Conservation (phyloP, 305 asterid species). For the Fraxinus baroniana region DNA sequence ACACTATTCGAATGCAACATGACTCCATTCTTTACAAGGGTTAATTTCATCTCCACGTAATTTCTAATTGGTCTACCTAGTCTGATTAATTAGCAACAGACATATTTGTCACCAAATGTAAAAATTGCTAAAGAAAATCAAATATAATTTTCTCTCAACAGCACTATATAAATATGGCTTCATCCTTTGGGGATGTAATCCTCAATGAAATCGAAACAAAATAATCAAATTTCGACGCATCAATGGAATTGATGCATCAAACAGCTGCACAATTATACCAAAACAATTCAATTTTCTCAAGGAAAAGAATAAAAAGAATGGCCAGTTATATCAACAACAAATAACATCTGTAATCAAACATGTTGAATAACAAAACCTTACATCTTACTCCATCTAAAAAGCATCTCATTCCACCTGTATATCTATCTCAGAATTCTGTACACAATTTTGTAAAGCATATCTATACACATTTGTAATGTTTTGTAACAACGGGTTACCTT, state of each 20-base stretch:
- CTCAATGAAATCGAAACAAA: neutral
- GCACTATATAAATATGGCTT: neutral
- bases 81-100: neutral
- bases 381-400: neutral
- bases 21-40: neutral
- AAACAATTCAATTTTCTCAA: neutral
- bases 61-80: neutral
- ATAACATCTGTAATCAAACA: neutral
- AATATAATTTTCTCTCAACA: neutral
- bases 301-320: neutral
- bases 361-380: neutral
- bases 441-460: neutral
- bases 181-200: neutral
- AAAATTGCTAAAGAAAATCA: neutral
- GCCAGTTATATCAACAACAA: neutral
- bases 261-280: neutral
- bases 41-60: neutral
- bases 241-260: neutral
- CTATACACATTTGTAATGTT: neutral
- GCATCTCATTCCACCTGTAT: conserved; percentile 1
- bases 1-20: neutral
- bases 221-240: neutral
- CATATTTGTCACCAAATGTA: neutral
- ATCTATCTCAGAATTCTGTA: neutral
- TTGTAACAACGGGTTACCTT: neutral